These are phyloP conservation scores for Ogataea nonfermentans DNA, from an alignment of 805 yeast species.

Conservation along the genomic window DNA sequence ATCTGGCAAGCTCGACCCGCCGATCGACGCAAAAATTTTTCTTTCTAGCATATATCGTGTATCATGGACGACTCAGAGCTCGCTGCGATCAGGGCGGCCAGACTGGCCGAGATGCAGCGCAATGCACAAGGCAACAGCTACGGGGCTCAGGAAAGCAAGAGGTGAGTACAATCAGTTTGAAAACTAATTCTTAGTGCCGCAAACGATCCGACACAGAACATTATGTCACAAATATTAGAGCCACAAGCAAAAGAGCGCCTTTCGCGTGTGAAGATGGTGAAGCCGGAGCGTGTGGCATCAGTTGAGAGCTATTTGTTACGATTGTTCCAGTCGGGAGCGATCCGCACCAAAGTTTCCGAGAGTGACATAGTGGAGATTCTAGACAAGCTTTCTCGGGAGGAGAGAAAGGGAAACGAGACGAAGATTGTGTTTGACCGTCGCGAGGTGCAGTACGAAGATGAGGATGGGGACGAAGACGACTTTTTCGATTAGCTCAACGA, in stretches of 20 bases:
- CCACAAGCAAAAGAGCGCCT: constrained; percentile 85
- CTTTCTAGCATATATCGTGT: neutral
- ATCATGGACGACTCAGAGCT: constrained; percentile 84
- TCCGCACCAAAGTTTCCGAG: constrained; percentile 73
- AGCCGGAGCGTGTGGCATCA: constrained; percentile 86
- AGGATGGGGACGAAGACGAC: constrained; percentile 30
- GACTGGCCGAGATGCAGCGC: constrained; percentile 77
- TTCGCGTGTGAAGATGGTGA: constrained; percentile 80
- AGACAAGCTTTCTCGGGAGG: constrained; percentile 77
- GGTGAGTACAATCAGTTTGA: constrained; percentile 13
- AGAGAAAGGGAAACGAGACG: constrained; percentile 55
- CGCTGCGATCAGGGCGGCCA: constrained; percentile 89
- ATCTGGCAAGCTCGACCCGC: constrained; percentile 5
- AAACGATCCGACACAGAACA: constrained; percentile 28
- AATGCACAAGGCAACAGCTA: constrained; percentile 39
- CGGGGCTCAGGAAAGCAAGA: constrained; percentile 13
- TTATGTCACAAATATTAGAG: constrained; percentile 68
- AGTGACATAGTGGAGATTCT: constrained; percentile 78
- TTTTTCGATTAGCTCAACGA: constrained; percentile 34
- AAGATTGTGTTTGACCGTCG: constrained; percentile 62
- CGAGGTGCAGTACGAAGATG: constrained; percentile 23
- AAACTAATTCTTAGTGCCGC: constrained; percentile 9
- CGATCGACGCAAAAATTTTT: constrained; percentile 16
- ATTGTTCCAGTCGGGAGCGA: constrained; percentile 73
- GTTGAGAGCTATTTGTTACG: constrained; percentile 79